phyloP scores from a whole-genome alignment of 2,329 filamentous ascomycete species.

The Pyrenophora teres region DNA sequence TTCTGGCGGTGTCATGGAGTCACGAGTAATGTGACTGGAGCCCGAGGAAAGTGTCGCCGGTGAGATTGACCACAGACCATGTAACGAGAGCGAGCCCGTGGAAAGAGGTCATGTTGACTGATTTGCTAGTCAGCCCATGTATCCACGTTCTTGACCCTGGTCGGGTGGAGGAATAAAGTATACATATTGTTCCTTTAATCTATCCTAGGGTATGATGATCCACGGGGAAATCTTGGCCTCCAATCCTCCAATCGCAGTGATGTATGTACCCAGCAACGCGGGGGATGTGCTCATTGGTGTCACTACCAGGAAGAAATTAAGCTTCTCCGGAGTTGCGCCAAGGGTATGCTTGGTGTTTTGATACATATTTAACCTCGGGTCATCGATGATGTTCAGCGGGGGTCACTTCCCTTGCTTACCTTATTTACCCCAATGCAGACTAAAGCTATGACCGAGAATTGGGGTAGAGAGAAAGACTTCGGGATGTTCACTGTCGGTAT shows the following conservation, averaged over 20 bases:
- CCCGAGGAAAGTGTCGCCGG: not conserved
- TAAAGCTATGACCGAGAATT: slow-evolving; percentile 7
- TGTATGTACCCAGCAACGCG: no score
- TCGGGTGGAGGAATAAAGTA: not conserved
- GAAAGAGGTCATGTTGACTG: not conserved
- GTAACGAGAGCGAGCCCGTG: not conserved
- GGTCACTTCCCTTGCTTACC: not conserved
- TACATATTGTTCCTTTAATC: slow-evolving; percentile 17
- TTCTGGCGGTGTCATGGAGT: not conserved
- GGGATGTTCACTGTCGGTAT: slow-evolving; percentile 13
- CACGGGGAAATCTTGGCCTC: not conserved
- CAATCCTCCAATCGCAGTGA: slow-evolving; percentile 20
- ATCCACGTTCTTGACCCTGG: not conserved
- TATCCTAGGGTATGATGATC: slow-evolving; percentile 14
- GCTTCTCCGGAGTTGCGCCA: not conserved
- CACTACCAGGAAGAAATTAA: not conserved
- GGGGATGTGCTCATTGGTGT: not conserved
- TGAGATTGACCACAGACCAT: not conserved
- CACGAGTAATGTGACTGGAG: not conserved
- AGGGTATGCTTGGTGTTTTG: not conserved
- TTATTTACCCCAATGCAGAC: slow-evolving; percentile 2
- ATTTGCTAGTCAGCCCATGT: not conserved
- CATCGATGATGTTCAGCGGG: no score
- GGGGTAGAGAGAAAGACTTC: slow-evolving; percentile 9
- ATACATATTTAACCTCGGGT: no score